Base-by-base conservation (phyloP, 257 asterid genomes). In the Solanum sejunctum region DNA sequence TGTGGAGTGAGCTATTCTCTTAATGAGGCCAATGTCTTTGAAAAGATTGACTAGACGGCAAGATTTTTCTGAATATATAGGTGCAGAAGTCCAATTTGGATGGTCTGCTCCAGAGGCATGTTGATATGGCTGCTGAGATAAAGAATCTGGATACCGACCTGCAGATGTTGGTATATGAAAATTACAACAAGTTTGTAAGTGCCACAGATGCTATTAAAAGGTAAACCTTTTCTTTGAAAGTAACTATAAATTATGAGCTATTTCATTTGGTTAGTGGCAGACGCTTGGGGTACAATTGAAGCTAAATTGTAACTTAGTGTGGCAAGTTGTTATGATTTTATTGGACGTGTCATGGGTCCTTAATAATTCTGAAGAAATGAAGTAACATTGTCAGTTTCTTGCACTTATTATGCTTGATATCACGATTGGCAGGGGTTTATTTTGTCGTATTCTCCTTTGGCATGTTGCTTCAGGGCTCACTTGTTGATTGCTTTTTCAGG, bases 101-200 rank as follows among this genome's bases (percentile, higher is more conserved):
- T 89, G 97, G 97, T 49, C 91, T 97, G 88, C 98, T 97, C 69
- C 98, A 95, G 84, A 97, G 93, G 90, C 99, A 97, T 91, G 99
- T 97, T 78, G 98, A 95, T 90, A 95, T 95, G 98, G 98, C 99
- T 85, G 93, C 99, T 66, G 98, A 97, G 92, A 95, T 95, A 75
- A 97, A 97, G 86, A 97, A 97, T 91, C 97, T 97, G 9, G 98
- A 95, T 85, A 97, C 99, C 15, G 99, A 97, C 93, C 88, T 97
- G 90, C 99, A 97, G 88, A 97, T 97, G 99, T 85, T 97, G 89
- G 98, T 95, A 17, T 97, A 97, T 86, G 99, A 97, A 87, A 97
- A 97, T 92, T 97, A 97, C 93, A 97, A 92, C 91, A 97, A 97
- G 93, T 97, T 97, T 89, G 94, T 97, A 84, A 95, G 98, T 84